Percentiles rank a stretch among this genome's conserved stretches.
phyloP scores from a whole-genome alignment of 441 rosid genomes.

The Flueggea neowawraea region DNA sequence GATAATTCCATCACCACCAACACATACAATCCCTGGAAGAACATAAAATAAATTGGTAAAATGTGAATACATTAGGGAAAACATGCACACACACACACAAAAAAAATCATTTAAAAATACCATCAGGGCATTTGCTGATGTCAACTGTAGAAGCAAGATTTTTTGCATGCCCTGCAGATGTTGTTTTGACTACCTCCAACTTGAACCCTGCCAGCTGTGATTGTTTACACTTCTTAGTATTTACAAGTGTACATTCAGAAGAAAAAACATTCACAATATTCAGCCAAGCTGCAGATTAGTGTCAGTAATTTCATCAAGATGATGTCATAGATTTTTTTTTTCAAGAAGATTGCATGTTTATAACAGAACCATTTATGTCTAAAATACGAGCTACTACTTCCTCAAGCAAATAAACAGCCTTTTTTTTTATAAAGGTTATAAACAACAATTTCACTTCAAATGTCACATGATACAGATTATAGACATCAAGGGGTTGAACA shows the following conservation, averaged over 20 bases:
- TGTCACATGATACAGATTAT: too few relatives aligned
- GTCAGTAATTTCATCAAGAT: too few relatives aligned
- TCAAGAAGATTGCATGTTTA: too few relatives aligned
- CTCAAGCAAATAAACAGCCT: too few relatives aligned
- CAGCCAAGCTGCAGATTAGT: too few relatives aligned
- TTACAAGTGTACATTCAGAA: background rate
- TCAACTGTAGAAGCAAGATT: conserved; percentile 83
- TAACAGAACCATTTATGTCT: too few relatives aligned
- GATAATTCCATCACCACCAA: conserved; percentile 97
- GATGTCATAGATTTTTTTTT: too few relatives aligned
- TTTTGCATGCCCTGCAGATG: conserved; percentile 92
- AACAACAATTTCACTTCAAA: too few relatives aligned
- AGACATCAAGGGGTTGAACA: too few relatives aligned
- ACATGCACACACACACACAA: background rate
- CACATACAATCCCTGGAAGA: conserved; percentile 83
- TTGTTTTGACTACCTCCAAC: conserved; percentile 90
- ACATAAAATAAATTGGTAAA: conserved; percentile 15
- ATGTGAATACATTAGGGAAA: conserved; percentile 6
- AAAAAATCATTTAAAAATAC: too few relatives aligned
- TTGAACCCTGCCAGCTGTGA: conserved; percentile 96
- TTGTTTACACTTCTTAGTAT: conserved; percentile 20
- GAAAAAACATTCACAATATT: background rate
- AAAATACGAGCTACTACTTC: too few relatives aligned
- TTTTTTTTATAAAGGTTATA: too few relatives aligned
- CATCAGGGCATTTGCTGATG: conserved; percentile 86